Conservation (phyloP, 2,329 filamentous ascomycete genomes). For the Fusarium pseudocircinatum region DNA sequence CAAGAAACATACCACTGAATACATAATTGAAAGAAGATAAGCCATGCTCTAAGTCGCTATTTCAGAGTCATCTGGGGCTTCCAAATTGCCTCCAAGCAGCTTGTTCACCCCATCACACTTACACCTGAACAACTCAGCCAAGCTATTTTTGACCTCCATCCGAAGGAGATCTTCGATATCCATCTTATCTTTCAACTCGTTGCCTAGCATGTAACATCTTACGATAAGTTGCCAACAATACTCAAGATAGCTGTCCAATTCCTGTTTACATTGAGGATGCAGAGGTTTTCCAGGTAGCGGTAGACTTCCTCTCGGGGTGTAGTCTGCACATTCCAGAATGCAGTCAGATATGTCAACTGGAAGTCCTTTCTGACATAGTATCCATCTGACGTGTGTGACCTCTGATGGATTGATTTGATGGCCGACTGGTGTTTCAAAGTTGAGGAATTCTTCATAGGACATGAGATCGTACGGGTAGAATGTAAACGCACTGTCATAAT, state of each 20-base stretch:
- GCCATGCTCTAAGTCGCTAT: too few relatives aligned
- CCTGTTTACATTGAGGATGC: neutral
- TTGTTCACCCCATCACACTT: neutral
- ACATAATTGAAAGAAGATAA: too few relatives aligned
- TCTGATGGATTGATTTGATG: too few relatives aligned
- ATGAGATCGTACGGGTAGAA: conserved; percentile 15
- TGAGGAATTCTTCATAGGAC: conserved; percentile 1
- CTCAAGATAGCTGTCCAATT: neutral
- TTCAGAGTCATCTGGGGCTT: too few relatives aligned
- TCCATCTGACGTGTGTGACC: too few relatives aligned
- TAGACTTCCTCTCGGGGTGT: neutral
- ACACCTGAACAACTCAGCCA: neutral
- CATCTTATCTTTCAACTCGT: neutral
- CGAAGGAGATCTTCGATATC: neutral
- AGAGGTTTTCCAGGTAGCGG: neutral
- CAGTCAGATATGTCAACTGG: neutral
- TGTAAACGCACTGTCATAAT: too few relatives aligned
- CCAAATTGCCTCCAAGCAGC: too few relatives aligned
- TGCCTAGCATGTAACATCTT: conserved; percentile 4
- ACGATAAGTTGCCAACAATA: conserved; percentile 23
- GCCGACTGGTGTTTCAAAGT: neutral
- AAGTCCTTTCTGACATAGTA: neutral
- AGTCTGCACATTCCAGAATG: neutral
- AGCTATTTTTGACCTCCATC: neutral
- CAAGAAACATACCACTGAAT: too few relatives aligned